Conservation (phyloP, 257 asterid genomes). For the Pogostemon cablin region DNA sequence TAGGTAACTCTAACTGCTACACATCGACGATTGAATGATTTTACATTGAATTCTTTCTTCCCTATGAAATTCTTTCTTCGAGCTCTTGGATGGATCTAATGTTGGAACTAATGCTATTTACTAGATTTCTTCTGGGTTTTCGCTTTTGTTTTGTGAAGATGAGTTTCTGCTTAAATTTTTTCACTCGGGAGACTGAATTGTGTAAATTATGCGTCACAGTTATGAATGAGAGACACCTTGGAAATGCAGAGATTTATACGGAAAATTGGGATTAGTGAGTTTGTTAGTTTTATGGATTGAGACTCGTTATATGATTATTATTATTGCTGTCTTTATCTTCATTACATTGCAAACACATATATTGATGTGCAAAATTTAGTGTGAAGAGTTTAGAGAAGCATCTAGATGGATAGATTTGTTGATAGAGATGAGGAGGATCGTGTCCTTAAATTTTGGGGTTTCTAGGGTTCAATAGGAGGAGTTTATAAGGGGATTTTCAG, state of each 20-base stretch:
- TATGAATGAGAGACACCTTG: not conserved
- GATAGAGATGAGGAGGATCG: constrained; percentile 15
- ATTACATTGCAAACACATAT: not conserved
- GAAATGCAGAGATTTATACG: not conserved
- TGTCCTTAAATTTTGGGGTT: not conserved
- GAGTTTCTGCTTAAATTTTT: not conserved
- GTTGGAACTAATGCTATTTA: not conserved
- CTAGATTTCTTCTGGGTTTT: not conserved
- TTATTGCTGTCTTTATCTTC: not conserved
- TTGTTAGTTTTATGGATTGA: not conserved
- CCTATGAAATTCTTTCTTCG: not conserved
- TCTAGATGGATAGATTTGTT: constrained; percentile 11
- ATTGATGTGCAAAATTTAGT: not conserved
- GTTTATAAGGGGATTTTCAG: not conserved
- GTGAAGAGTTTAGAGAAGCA: constrained; percentile 3
- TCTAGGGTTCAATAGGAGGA: not conserved
- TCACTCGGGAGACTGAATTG: constrained; percentile 10
- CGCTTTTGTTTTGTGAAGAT: not conserved
- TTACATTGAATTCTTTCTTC: not conserved
- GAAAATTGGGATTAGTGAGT: constrained; percentile 1
- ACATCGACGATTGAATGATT: not conserved
- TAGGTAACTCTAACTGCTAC: constrained; percentile 39
- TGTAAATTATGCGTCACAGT: constrained; percentile 12
- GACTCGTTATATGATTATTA: no score
- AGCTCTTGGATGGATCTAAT: not conserved